phyloP scores from a whole-genome alignment of 2,329 filamentous ascomycete genomes.

The Tolypocladium sp. region DNA sequence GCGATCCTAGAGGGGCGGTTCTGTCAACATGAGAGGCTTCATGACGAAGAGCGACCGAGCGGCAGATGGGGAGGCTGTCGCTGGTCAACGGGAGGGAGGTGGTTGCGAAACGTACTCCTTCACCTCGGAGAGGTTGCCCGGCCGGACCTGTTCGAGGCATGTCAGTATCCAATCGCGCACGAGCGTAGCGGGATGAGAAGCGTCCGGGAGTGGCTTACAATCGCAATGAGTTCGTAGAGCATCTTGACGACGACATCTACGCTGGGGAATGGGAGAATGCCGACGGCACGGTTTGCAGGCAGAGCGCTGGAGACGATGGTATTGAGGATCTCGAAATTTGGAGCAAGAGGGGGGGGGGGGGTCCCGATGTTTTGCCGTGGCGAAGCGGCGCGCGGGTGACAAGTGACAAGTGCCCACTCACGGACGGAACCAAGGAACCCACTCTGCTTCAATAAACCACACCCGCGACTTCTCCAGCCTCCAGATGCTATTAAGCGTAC shows the following conservation, averaged over 20 bases:
- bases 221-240: constrained; percentile 96
- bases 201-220: constrained; percentile 50
- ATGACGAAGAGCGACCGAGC: neutral
- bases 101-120: constrained; percentile 64
- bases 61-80: neutral
- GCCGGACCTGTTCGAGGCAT: constrained; percentile 61
- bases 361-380: neutral
- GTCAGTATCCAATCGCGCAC: constrained; percentile 7
- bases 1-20: constrained; percentile 59
- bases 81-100: constrained; percentile 1
- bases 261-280: constrained; percentile 2
- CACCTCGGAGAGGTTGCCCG: constrained; percentile 81
- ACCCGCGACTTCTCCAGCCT: no score
- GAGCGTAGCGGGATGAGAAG: neutral
- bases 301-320: neutral
- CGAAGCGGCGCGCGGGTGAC: neutral
- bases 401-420: neutral
- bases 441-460: neutral
- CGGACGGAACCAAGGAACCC: neutral
- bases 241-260: constrained; percentile 44
- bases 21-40: constrained; percentile 4
- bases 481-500: no score
- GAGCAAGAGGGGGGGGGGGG: constrained; percentile 3
- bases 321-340: constrained; percentile 13
- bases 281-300: constrained; percentile 7